phyloP scores from a whole-genome alignment of 305 asterid genomes.

The Ajuga reptans region DNA sequence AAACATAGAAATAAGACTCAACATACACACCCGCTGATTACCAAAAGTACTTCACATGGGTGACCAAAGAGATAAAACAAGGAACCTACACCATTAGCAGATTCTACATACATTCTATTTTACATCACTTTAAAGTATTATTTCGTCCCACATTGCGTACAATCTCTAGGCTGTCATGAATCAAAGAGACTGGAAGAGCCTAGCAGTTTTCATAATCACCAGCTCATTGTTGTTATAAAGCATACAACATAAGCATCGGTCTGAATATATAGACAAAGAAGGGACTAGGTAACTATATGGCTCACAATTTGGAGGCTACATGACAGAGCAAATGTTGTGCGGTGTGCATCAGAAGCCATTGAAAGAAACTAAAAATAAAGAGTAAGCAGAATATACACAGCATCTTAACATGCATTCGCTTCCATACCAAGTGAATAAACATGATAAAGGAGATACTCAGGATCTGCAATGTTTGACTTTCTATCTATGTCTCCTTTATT shows the following conservation, averaged over 20 bases:
- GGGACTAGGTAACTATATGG: not conserved
- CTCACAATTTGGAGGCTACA: not conserved
- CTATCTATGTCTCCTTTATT: too few species aligned
- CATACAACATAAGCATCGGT: not conserved
- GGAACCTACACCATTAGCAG: slow-evolving; percentile 10
- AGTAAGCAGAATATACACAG: not conserved
- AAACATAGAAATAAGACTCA: not conserved
- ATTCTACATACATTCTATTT: slow-evolving; percentile 3
- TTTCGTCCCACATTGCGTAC: slow-evolving; percentile 3
- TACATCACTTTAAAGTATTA: not conserved
- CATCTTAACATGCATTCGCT: not conserved
- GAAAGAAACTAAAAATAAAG: not conserved
- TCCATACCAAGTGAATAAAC: not conserved
- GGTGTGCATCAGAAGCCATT: not conserved
- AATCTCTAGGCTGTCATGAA: not conserved
- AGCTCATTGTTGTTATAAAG: not conserved
- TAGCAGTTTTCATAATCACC: not conserved
- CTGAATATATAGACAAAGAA: not conserved
- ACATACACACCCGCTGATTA: not conserved
- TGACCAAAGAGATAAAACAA: not conserved
- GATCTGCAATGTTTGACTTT: too few species aligned
- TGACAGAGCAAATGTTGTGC: not conserved
- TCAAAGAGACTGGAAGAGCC: not conserved
- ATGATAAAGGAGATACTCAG: too few species aligned
- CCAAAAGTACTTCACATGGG: not conserved